Evolutionary conservation across 2,329 filamentous ascomycete genomes (phyloP), one percentile per base, ranked within the genome.

Genomic region (Phialemonium atrogriseum): DNA sequence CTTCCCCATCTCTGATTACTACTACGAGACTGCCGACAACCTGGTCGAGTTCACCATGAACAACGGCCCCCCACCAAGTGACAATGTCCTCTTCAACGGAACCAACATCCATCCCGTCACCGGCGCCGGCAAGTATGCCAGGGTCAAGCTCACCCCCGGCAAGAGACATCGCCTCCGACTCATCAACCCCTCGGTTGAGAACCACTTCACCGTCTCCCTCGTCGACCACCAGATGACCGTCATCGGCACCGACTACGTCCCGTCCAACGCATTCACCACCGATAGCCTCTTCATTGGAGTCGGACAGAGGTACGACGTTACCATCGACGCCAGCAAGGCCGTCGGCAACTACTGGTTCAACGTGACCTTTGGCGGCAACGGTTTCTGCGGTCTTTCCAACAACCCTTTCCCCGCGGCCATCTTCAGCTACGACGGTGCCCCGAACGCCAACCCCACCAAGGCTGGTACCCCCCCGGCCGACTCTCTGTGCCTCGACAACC

Each of bases 211-310:
- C 3, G 54, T 76, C 13, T 64, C 69, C 15, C 58, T 70, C 7
- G 62, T 59, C 33, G 56, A 57, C 19, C 70, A 75, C 46, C 50
- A 50, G 10, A 53, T 75, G 42, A 68, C 60, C 2, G 56, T 75
- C 30, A 66, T 74, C 30, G 56, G 63, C 4, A 58, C 59, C 26
- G 71, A 75, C 42, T 61, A 71, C 24, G 67, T 73, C 4, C 62
- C 66, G 1, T 52, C 73, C 32, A 46, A 62, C 31, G 66, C 73
- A 4, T 64, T 66, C 43, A 58, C 57, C 1, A 67, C 68, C 1
- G 52, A 63, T 18, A 56, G 62, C 27, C 49, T 78, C 13, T 67
- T 61, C 30, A 53, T 78, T 10, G 68, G 55, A 16, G 59, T 76
- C 35, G 62, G 54, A 38, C 62, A 52, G 44, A 49, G 60, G 13